Percentiles rank a stretch among this genome's conserved stretches.
Conservation (phyloP, 2,329 filamentous ascomycete species). For the Reticulascus tulasneorum region DNA sequence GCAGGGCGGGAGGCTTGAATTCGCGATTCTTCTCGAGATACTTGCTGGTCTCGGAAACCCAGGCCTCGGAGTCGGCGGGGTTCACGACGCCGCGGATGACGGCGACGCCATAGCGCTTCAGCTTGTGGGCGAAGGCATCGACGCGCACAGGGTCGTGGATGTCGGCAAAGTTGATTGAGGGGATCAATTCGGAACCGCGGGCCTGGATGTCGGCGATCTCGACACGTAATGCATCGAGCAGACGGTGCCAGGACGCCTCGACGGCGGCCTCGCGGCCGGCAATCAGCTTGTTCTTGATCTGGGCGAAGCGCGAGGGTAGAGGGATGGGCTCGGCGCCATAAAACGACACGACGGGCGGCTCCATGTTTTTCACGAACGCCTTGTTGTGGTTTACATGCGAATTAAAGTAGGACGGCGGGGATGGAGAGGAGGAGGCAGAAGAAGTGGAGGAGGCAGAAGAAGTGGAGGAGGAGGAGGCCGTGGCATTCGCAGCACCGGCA, state of each 20-base stretch:
- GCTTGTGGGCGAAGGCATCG: constrained; percentile 20
- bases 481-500: constrained; percentile 4
- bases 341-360: constrained; percentile 46
- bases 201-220: constrained; percentile 34
- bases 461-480: constrained; percentile 7
- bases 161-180: constrained; percentile 37
- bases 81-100: constrained; percentile 28
- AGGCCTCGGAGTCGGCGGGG: constrained; percentile 25
- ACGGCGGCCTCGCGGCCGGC: constrained; percentile 32
- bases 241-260: constrained; percentile 33
- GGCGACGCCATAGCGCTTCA: constrained; percentile 26
- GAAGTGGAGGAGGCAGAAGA: background rate
- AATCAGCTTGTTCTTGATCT: constrained; percentile 35
- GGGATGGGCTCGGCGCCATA: constrained; percentile 47
- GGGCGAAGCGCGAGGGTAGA: constrained; percentile 35
- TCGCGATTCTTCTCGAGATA: constrained; percentile 49
- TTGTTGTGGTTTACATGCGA: constrained; percentile 11
- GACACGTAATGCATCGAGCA: constrained; percentile 29
- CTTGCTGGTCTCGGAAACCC: constrained; percentile 46
- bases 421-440: constrained; percentile 1
- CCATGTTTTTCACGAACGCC: constrained; percentile 14
- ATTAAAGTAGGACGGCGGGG: background rate
- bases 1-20: constrained; percentile 45
- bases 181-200: constrained; percentile 31
- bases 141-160: constrained; percentile 22